Evolutionary conservation across 139 green algal species (phyloP), one percentile per base, ranked within the genome.

Genomic region (Chlamydomonas sp.): DNA sequence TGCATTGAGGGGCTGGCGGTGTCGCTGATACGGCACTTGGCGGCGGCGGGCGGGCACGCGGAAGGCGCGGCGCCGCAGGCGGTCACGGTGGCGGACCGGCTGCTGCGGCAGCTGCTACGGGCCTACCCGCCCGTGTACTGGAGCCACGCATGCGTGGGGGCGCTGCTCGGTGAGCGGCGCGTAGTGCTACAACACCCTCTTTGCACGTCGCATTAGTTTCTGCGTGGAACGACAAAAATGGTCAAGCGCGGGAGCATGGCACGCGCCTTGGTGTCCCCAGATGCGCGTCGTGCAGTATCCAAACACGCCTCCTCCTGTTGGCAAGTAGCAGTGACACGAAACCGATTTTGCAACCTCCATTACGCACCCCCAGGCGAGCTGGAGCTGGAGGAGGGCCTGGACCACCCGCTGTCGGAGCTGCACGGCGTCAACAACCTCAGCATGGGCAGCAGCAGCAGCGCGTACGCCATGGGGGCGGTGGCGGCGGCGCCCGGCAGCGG

Each of bases 381-480:
- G 78, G 90, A 93, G 78, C 15, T 78, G 31, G 90, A 93, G 86
- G 90, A 93, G 86, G 87, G 90, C 2, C n/a, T 86, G 82, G 90
- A 93, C 18, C 80, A 75, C 64, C 85, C 90, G 14, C 69, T 91
- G 63, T 76, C 74, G 15, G 71, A 89, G 74, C 60, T 86, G 71
- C 82, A 79, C 60, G 71, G 71, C 59, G 59, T 18, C 57, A 76
- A 49, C 68, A 85, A 78, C 80, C 80, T 78, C 16, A 71, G 57
- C 62, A 61, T 4, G 17, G 5, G 31, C 57, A 76, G 60, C 68
- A 85, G 69, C 80, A 68, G 68, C 16, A 71, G 57, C 62, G 18
- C 14, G 17, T 5, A 4, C 57, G n/a, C 72, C 72, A 9, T 62
- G 77, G 77, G 20, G 62, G 18, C 79, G 79, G 61, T 5, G 5